Evolutionary conservation across 495 filamentous ascomycete genomes (phyloP).

Genomic region (Rusavskia elegans): DNA sequence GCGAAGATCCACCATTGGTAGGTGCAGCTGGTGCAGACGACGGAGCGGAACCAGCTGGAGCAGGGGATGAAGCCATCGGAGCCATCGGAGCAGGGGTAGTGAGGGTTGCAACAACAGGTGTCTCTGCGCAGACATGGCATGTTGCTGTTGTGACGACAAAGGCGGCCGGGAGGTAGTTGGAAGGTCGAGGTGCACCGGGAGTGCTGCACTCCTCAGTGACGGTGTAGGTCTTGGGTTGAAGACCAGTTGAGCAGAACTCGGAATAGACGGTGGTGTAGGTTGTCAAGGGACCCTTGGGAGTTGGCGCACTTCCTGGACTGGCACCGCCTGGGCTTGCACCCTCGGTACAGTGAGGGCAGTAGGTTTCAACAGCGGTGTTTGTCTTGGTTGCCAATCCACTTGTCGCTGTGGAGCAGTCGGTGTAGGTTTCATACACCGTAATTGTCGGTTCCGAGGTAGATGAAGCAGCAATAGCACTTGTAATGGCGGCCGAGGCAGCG

Average conservation of each 20-base stretch:
- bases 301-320: neutral
- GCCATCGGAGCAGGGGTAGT: conserved; percentile 3
- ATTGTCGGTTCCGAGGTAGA: neutral
- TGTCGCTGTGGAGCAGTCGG: neutral
- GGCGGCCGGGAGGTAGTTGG: conserved; percentile 10
- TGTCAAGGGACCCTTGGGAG: conserved; percentile 1
- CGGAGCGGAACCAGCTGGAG: neutral
- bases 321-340: neutral
- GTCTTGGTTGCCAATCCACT: conserved; percentile 2
- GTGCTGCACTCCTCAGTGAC: conserved; percentile 12
- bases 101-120: conserved; percentile 8
- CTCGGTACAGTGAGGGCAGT: conserved; percentile 4
- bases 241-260: conserved; percentile 7
- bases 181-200: conserved; percentile 4
- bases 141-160: conserved; percentile 12
- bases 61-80: neutral
- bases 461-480: neutral
- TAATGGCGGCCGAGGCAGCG: neutral
- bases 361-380: conserved; percentile 2
- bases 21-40: neutral
- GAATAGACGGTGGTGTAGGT: conserved; percentile 8
- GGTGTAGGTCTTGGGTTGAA: conserved; percentile 11
- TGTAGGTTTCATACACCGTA: neutral
- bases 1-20: neutral
- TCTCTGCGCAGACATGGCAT: conserved; percentile 10